Percentiles rank a stretch among this genome's conserved stretches.
Conservation (phyloP, 2,329 filamentous ascomycete genomes). For the Aspergillus alliaceus region DNA sequence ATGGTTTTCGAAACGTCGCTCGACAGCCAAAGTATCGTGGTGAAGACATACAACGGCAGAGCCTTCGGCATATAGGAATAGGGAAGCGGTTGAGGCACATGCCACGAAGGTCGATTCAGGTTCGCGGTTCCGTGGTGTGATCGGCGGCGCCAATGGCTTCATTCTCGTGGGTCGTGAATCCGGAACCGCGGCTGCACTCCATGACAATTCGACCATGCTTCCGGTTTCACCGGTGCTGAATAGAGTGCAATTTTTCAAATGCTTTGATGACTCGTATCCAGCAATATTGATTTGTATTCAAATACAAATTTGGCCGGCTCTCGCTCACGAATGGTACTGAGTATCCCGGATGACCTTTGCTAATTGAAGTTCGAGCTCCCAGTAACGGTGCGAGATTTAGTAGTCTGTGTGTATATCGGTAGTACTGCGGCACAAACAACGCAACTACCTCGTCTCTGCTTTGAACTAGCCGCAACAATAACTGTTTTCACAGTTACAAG, state of each 20-base stretch:
- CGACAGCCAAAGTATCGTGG: slow-evolving; percentile 87
- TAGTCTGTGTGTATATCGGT: background rate
- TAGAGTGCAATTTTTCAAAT: background rate
- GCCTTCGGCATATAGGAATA: slow-evolving; percentile 85
- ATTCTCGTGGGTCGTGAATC: slow-evolving; percentile 58
- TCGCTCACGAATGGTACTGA: background rate
- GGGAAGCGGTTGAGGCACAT: slow-evolving; percentile 84
- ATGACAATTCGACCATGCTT: slow-evolving; percentile 59
- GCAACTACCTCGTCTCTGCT: background rate
- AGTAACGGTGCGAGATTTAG: background rate
- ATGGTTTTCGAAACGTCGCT: slow-evolving; percentile 81
- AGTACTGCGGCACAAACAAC: no score
- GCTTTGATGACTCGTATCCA: no score
- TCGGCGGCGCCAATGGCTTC: slow-evolving; percentile 44
- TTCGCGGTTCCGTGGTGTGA: slow-evolving; percentile 23
- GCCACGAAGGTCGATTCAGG: slow-evolving; percentile 67
- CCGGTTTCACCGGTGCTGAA: background rate
- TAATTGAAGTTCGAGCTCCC: background rate
- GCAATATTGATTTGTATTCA: background rate
- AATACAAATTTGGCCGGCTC: background rate
- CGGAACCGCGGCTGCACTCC: slow-evolving; percentile 61
- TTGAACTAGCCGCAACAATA: no score
- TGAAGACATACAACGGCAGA: slow-evolving; percentile 81
- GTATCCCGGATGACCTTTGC: background rate
- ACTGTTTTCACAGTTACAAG: background rate